These are phyloP conservation scores for Bjerkandera adusta DNA, from an alignment of 1,284 basidiomycete species.

Conservation along the genomic window DNA sequence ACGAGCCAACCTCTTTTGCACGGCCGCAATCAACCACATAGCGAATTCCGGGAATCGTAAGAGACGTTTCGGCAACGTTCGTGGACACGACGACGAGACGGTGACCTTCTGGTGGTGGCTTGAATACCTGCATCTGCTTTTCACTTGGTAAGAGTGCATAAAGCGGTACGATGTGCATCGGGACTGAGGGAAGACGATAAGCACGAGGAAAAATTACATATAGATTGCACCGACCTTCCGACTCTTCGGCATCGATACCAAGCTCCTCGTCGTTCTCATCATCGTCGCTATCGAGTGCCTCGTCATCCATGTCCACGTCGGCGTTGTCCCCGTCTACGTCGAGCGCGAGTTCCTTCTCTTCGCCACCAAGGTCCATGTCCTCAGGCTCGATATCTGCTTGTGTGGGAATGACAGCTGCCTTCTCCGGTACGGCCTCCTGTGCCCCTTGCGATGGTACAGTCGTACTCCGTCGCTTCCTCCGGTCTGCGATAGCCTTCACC, in stretches of 20 bases:
- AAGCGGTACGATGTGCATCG: conserved; percentile 72
- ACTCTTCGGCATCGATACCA: conserved; percentile 55
- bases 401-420: conserved; percentile 37
- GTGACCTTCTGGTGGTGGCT: conserved; percentile 57
- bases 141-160: conserved; percentile 74
- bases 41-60: conserved; percentile 76
- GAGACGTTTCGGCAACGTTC: conserved; percentile 79
- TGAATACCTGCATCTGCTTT: conserved; percentile 75
- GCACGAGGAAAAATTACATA: neutral
- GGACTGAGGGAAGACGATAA: conserved; percentile 36
- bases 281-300: conserved; percentile 43
- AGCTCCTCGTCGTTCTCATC: conserved; percentile 49
- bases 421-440: conserved; percentile 17
- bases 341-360: conserved; percentile 43
- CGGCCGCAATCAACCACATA: conserved; percentile 80
- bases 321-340: conserved; percentile 54
- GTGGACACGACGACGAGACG: conserved; percentile 75
- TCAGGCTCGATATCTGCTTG: conserved; percentile 74
- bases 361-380: conserved; percentile 73
- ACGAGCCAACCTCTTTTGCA: conserved; percentile 73
- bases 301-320: conserved; percentile 50
- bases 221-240: conserved; percentile 49
- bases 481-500: conserved; percentile 57
- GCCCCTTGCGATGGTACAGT: conserved; percentile 22
- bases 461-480: conserved; percentile 40